These are phyloP conservation scores for Penicillium verhagenii DNA, from an alignment of 495 filamentous ascomycete genomes.

Conservation along the genomic window DNA sequence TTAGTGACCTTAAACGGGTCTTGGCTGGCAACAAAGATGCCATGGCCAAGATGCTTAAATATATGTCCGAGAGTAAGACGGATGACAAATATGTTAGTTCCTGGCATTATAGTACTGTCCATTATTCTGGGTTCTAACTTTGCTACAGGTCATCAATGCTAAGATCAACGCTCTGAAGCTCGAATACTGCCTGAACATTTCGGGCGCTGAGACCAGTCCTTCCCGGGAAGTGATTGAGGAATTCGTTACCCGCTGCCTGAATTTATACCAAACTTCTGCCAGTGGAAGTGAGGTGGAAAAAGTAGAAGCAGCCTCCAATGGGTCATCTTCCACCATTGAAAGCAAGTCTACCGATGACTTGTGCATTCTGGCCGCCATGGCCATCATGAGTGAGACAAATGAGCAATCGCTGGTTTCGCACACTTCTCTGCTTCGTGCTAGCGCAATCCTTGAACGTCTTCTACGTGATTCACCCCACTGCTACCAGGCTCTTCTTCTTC, in stretches of 20 bases:
- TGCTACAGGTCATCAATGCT: conserved; percentile 26
- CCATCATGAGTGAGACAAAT: conserved; percentile 37
- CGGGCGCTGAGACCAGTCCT: conserved; percentile 37
- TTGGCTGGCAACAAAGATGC: conserved; percentile 36
- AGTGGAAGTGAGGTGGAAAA: conserved; percentile 5
- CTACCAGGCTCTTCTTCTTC: conserved; percentile 55
- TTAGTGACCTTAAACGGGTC: conserved; percentile 52
- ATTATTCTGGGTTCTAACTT: conserved; percentile 4
- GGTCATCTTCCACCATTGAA: conserved; percentile 43
- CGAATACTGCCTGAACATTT: conserved; percentile 52
- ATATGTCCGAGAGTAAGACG: conserved; percentile 23
- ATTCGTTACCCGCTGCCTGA: conserved; percentile 48
- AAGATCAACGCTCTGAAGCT: conserved; percentile 56
- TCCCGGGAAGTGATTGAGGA: conserved; percentile 36
- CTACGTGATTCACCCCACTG: conserved; percentile 54
- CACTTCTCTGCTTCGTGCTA: conserved; percentile 49
- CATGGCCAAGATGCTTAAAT: conserved; percentile 39
- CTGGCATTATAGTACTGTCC: background rate
- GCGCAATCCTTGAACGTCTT: conserved; percentile 50
- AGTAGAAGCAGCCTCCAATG: background rate
- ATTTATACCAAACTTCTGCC: conserved; percentile 37
- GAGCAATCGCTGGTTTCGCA: conserved; percentile 23
- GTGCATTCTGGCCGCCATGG: conserved; percentile 56
- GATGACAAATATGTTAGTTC: conserved; percentile 34
- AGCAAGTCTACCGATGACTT: conserved; percentile 59